Base-by-base conservation (phyloP, 352 stramenopile species). In the Thalassiosira livingstoniorum region DNA sequence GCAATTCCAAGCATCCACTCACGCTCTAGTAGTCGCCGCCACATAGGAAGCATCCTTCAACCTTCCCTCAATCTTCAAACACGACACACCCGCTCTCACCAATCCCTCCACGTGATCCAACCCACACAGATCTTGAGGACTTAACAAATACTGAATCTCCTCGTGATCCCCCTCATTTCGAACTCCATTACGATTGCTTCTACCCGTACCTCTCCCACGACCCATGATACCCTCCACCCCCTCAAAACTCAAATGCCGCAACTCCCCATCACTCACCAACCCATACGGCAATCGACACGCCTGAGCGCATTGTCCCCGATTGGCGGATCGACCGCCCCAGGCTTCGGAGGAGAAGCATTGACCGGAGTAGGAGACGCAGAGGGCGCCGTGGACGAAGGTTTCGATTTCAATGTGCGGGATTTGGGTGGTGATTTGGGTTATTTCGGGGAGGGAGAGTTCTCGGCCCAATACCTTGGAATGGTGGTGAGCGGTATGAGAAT, bases 301-400 rank as follows among this genome's bases (percentile, higher is more conserved):
- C 75, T 95, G 90, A 2, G 90, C 90, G 78, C 90, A 94, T 80
- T 94, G 90, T 29, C 90, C 88, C 15, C 91, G 74, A 82, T 95
- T 95, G 10, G 89, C 91, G 47, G 53, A 83, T 47, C 91, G 82
- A 47, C 91, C 91, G 29, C 91, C 91, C 87, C 83, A 92, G 10
- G 87, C 85, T 72, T 95, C 91, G 13, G 69, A 86, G 2, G 71
- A 90, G 72, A 95, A 94, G 57, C 91, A 95, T 73, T 95, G 91
- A 18, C 91, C 89, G 13, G 67, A 87, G 70, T 92, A 93, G 34
- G 70, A 86, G 18, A 94, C 89, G 66, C 91, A 95, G 0, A 95
- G 71, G 1, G 89, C 91, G 23, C 91, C 91, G 65, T 95, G 91
- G 0, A 94, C 89, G 79, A 95, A 95, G 15, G 73, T 78, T 78